Percentiles rank a stretch among this genome's conserved stretches.
Evolutionary conservation across 148 eudicot species (phyloP).

Genomic region (Mesembryanthemum crystallinum): DNA sequence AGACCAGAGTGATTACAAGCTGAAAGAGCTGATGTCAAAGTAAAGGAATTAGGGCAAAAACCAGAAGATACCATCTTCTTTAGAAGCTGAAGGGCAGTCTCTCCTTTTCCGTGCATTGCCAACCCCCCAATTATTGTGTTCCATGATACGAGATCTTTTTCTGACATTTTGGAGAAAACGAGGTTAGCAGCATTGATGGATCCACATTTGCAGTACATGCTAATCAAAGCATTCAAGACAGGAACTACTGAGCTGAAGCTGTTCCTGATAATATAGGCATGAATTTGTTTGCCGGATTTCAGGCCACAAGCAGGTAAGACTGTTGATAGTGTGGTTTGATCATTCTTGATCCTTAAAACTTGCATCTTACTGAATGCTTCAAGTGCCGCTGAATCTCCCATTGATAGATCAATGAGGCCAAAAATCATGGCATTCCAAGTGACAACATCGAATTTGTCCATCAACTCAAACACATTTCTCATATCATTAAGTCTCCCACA

Average conservation of each 20-base stretch:
- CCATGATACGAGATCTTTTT: slow-evolving; percentile 46
- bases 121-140: slow-evolving; percentile 53
- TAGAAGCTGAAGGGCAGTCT: slow-evolving; percentile 36
- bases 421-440: slow-evolving; percentile 51
- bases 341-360: slow-evolving; percentile 26
- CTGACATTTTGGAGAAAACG: slow-evolving; percentile 38
- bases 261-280: slow-evolving; percentile 35
- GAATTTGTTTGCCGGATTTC: slow-evolving; percentile 44
- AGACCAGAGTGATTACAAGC: slow-evolving; percentile 58
- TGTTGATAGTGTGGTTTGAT: slow-evolving; percentile 41
- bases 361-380: slow-evolving; percentile 39
- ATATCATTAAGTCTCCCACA: slow-evolving; percentile 32
- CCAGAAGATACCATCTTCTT: slow-evolving; percentile 39
- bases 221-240: slow-evolving; percentile 44
- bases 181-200: slow-evolving; percentile 29
- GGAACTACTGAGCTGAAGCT: slow-evolving; percentile 20
- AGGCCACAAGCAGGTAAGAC: slow-evolving; percentile 50
- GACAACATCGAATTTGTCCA: slow-evolving; percentile 50
- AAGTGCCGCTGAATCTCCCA: slow-evolving; percentile 34
- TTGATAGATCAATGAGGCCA: slow-evolving; percentile 33
- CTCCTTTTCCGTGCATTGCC: slow-evolving; percentile 45
- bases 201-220: slow-evolving; percentile 53
- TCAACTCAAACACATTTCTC: slow-evolving; percentile 33
- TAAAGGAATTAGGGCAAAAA: slow-evolving; percentile 37
- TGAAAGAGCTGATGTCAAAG: slow-evolving; percentile 48